These are phyloP conservation scores for Hypomontagnella monticulosa DNA, from an alignment of 495 filamentous ascomycete species.

Conservation along the genomic window DNA sequence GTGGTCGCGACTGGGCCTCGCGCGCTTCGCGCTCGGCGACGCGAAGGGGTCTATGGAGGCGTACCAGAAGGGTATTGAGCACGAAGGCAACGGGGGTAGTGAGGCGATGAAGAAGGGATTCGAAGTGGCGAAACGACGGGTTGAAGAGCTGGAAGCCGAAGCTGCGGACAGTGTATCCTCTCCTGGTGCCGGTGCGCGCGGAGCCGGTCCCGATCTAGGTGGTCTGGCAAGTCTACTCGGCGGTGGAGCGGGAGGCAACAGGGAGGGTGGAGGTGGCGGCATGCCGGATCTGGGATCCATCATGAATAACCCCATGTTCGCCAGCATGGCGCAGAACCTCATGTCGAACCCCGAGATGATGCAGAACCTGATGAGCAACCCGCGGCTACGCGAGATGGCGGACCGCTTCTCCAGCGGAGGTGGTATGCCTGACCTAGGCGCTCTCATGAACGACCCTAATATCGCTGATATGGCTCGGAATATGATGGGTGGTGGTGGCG, in stretches of 20 bases:
- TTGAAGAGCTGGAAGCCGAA: slow-evolving; percentile 74
- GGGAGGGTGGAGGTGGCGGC: slow-evolving; percentile 73
- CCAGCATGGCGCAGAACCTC: slow-evolving; percentile 92
- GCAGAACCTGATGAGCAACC: slow-evolving; percentile 91
- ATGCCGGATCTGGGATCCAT: slow-evolving; percentile 86
- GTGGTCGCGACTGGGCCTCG: slow-evolving; percentile 91
- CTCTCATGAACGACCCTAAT: slow-evolving; percentile 88
- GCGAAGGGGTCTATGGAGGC: slow-evolving; percentile 92
- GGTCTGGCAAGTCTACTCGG: slow-evolving; percentile 76
- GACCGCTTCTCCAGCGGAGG: slow-evolving; percentile 71
- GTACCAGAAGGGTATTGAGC: slow-evolving; percentile 90
- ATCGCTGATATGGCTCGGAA: slow-evolving; percentile 91
- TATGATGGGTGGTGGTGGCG: slow-evolving; percentile 73
- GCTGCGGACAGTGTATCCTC: slow-evolving; percentile 45
- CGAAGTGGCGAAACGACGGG: slow-evolving; percentile 85
- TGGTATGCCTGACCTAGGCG: slow-evolving; percentile 81
- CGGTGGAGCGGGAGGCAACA: slow-evolving; percentile 61
- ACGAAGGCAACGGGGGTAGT: slow-evolving; percentile 87
- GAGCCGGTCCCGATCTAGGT: slow-evolving; percentile 79
- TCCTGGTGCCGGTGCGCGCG: slow-evolving; percentile 62
- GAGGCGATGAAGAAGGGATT: slow-evolving; percentile 94
- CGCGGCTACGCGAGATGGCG: slow-evolving; percentile 84
- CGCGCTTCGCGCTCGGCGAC: slow-evolving; percentile 88
- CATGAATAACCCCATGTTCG: slow-evolving; percentile 98
- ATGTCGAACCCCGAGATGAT: slow-evolving; percentile 96